Base-by-base conservation (phyloP, 2,329 filamentous ascomycete species). In the Sphaerostilbella broomeana region DNA sequence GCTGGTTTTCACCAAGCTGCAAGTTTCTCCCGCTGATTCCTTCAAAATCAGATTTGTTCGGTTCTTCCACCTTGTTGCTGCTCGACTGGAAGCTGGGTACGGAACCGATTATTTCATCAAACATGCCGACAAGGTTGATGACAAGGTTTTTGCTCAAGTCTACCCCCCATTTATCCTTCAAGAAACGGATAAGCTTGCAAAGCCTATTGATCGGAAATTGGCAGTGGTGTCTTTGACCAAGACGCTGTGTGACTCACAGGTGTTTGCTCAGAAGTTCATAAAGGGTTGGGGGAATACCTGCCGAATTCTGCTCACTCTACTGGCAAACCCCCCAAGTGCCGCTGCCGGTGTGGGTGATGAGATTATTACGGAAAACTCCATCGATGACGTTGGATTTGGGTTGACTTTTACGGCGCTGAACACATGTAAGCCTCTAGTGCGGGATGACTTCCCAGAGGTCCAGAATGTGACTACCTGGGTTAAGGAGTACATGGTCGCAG, bases 211-310 rank as follows among this genome's bases (percentile, higher is more conserved):
- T 59, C 86, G 92, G 53, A 98, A 98, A 66, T 81, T 84, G 2
- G 92, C 90, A 2, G 89, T 95, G 15, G 77, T 98, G 22, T 95
- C 89, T 1, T 81, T 95, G 49, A 90, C 90, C 24, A 95, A 94
- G 67, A 94, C 88, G 1, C 70, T 97, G 17, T 84, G 86, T 49
- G 85, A 94, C 61, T 94, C 86, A 6, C 71, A 82, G 50, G 80
- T 85, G 1, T 97, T 98, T 55, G 84, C 85, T 1, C 73, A 81
- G 40, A 79, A 81, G 44, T 92, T 90, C 57, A 75, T 81, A 53
- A 90, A 92, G 63, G 89, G 92, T 29, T 98, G 94, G 92, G 79
- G 75, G 4, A 84, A 86, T 59, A 95, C 88, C 3, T 92, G 86
- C 57, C 85, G 90, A 57, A 81, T 84, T n/a, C 72, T 98, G 43